These are phyloP conservation scores for Polygonum aviculare DNA, from an alignment of 148 eudicot species.

Conservation along the genomic window DNA sequence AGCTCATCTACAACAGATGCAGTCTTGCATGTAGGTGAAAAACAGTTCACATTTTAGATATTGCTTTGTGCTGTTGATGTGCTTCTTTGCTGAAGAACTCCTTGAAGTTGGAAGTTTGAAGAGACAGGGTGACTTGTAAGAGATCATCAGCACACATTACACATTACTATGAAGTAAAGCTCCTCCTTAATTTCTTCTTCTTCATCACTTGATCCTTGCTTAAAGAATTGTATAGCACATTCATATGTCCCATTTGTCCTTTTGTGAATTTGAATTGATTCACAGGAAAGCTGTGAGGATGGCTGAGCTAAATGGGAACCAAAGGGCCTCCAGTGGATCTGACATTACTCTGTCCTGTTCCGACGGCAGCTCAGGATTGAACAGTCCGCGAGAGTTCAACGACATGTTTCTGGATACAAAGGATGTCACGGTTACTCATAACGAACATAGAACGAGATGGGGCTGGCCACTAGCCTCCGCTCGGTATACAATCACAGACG, in stretches of 20 bases:
- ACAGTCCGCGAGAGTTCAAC: slow-evolving; percentile 49
- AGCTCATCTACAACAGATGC: slow-evolving; percentile 38
- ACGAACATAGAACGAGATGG: slow-evolving; percentile 40
- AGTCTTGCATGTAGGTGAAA: slow-evolving; percentile 41
- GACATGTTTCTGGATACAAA: slow-evolving; percentile 19
- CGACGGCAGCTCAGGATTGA: slow-evolving; percentile 58
- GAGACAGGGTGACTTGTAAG: slow-evolving; percentile 46
- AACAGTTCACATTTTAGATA: not conserved
- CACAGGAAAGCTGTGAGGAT: slow-evolving; percentile 44
- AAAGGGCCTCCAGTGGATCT: slow-evolving; percentile 61
- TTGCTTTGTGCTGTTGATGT: not conserved
- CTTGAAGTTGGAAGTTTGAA: slow-evolving; percentile 44
- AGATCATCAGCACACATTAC: slow-evolving; percentile 25
- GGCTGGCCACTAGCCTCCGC: slow-evolving; percentile 49
- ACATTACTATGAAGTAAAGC: slow-evolving; percentile 51
- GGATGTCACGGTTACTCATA: not conserved
- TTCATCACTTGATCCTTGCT: not conserved
- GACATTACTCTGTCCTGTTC: slow-evolving; percentile 79
- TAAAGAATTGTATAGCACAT: not conserved
- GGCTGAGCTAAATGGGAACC: slow-evolving; percentile 33
- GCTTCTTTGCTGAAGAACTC: not conserved
- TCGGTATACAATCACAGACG: slow-evolving; percentile 35
- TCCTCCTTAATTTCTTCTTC: slow-evolving; percentile 6
- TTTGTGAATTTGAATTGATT: slow-evolving; percentile 13
- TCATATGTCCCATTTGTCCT: not conserved